A percentile compares a stretch with the other conserved stretches of the same genome.
Conservation (phyloP, 108 stramenopile species). For the Fragilaria crotonensis region DNA sequence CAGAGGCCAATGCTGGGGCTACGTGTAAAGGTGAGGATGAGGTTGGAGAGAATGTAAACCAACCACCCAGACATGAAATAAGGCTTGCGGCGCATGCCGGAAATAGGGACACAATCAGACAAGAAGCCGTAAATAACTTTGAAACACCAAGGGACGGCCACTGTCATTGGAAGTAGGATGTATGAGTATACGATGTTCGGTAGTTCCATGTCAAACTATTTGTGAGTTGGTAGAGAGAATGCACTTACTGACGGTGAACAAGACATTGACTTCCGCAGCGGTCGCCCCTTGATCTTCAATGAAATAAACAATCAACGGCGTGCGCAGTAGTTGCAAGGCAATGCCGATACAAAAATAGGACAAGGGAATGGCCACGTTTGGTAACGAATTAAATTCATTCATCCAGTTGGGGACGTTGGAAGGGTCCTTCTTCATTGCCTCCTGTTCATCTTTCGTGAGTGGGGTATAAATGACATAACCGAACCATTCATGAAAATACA, state of each 20-base stretch:
- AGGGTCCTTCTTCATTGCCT: slow-evolving; percentile 3
- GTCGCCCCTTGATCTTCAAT: slow-evolving; percentile 23
- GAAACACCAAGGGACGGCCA: slow-evolving; percentile 34
- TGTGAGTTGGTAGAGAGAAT: background rate
- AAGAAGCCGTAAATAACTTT: slow-evolving; percentile 41
- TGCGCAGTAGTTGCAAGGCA: slow-evolving; percentile 20
- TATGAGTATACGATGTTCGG: background rate
- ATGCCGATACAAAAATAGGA: slow-evolving; percentile 30
- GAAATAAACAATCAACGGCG: slow-evolving; percentile 26
- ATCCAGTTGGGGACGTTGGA: slow-evolving; percentile 16
- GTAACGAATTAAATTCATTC: slow-evolving; percentile 16
- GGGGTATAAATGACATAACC: slow-evolving; percentile 24
- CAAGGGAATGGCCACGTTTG: slow-evolving; percentile 27
- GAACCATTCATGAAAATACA: slow-evolving; percentile 22
- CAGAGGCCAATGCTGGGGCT: slow-evolving; percentile 10
- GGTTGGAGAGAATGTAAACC: slow-evolving; percentile 27
- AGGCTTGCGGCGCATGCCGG: slow-evolving; percentile 51
- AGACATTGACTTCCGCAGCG: slow-evolving; percentile 24
- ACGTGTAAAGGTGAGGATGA: slow-evolving; percentile 6
- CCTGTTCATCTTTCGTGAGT: slow-evolving; percentile 3
- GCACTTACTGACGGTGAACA: slow-evolving; percentile 16
- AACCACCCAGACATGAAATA: slow-evolving; percentile 54
- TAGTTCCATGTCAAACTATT: background rate
- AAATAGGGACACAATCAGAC: slow-evolving; percentile 50
- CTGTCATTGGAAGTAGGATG: background rate